Evolutionary conservation across 2,329 filamentous ascomycete species (phyloP).

Genomic region (Aspergillus ibericus): DNA sequence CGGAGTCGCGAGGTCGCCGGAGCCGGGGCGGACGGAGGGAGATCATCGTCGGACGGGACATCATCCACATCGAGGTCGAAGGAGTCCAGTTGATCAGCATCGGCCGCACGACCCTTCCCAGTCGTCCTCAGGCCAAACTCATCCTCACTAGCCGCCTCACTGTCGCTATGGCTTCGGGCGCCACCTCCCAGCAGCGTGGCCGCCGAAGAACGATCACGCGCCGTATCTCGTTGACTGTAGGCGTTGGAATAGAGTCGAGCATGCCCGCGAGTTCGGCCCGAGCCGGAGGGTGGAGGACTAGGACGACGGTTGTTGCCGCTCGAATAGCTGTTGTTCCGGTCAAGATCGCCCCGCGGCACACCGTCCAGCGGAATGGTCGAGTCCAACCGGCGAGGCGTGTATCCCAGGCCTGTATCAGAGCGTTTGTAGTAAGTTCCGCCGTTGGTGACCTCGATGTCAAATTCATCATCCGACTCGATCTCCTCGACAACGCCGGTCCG

Average conservation of each 20-base stretch:
- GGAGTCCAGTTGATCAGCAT: slow-evolving; percentile 30
- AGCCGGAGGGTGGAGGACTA: slow-evolving; percentile 47
- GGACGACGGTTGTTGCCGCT: slow-evolving; percentile 57
- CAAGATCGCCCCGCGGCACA: slow-evolving; percentile 41
- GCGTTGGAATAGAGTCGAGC: slow-evolving; percentile 54
- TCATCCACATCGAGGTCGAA: slow-evolving; percentile 45
- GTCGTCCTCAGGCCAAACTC: slow-evolving; percentile 48
- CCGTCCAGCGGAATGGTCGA: slow-evolving; percentile 58
- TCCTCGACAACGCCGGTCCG: slow-evolving; percentile 95
- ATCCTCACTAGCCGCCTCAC: slow-evolving; percentile 47
- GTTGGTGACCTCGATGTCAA: slow-evolving; percentile 82
- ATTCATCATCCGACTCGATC: slow-evolving; percentile 96
- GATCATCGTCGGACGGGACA: slow-evolving; percentile 55
- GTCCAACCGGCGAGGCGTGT: slow-evolving; percentile 65
- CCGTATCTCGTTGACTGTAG: slow-evolving; percentile 45
- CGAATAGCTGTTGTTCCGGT: slow-evolving; percentile 52
- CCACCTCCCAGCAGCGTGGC: slow-evolving; percentile 53
- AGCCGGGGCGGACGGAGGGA: slow-evolving; percentile 55
- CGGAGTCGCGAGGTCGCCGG: slow-evolving; percentile 29
- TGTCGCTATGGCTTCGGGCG: slow-evolving; percentile 45
- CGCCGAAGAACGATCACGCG: slow-evolving; percentile 41
- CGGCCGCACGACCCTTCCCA: slow-evolving; percentile 39
- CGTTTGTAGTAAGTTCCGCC: slow-evolving; percentile 78
- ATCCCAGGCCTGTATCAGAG: slow-evolving; percentile 73
- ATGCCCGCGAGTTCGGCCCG: slow-evolving; percentile 38